A percentile compares a stretch with the other conserved stretches of the same genome.
Conservation (phyloP, 75 land plant species). For the Cunninghamia lanceolata region DNA sequence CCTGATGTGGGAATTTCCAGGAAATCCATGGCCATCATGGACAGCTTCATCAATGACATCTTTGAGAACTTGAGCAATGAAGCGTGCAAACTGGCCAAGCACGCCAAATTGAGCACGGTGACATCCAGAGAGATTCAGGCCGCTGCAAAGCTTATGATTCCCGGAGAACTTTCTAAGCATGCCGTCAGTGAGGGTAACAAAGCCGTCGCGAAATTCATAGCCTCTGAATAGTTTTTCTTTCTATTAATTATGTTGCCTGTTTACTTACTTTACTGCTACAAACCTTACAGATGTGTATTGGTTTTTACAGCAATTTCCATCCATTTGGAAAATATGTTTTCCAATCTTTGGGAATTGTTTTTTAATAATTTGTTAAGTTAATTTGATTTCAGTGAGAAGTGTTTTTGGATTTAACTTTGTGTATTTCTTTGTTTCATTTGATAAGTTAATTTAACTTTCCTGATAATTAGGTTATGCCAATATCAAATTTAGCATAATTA, state of each 20-base stretch:
- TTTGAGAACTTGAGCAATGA: slow-evolving; percentile 71
- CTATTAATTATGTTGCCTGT: background rate
- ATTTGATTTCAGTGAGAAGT: too few relatives aligned
- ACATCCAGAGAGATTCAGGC: slow-evolving; percentile 68
- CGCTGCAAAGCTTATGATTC: slow-evolving; percentile 65
- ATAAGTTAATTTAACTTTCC: too few relatives aligned
- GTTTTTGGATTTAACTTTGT: too few relatives aligned
- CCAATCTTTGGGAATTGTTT: too few relatives aligned
- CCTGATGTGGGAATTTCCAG: slow-evolving; percentile 62
- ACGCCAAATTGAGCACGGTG: slow-evolving; percentile 46
- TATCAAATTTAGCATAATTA: too few relatives aligned
- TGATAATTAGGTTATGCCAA: too few relatives aligned
- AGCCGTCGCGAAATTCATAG: slow-evolving; percentile 36
- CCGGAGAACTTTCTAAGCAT: slow-evolving; percentile 78
- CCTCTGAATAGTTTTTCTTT: background rate
- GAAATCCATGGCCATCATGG: slow-evolving; percentile 69
- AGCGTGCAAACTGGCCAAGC: slow-evolving; percentile 46
- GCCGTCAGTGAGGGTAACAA: slow-evolving; percentile 68
- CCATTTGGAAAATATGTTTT: too few relatives aligned
- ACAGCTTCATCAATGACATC: slow-evolving; percentile 61
- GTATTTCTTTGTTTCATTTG: too few relatives aligned
- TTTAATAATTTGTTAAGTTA: too few relatives aligned
- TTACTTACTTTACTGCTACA: too few relatives aligned
- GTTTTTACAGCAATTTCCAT: too few relatives aligned
- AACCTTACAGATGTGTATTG: too few relatives aligned